These are phyloP conservation scores for Cutaneotrichosporon sp. DNA, from an alignment of 1,284 basidiomycete genomes.

Conservation along the genomic window DNA sequence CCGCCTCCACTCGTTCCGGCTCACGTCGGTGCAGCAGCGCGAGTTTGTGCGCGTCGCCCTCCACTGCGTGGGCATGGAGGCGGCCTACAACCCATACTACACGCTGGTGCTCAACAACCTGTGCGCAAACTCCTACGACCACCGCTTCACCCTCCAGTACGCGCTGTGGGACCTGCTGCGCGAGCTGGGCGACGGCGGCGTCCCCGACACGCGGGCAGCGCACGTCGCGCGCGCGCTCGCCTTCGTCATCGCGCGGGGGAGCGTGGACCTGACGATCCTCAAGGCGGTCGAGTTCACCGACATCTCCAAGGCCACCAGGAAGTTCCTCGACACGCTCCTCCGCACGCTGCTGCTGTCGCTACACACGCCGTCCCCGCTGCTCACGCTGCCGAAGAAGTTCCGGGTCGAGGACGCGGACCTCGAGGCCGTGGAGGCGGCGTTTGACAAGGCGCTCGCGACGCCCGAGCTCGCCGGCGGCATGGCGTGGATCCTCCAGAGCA, in stretches of 20 bases:
- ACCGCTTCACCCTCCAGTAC: conserved; percentile 92
- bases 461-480: conserved; percentile 47
- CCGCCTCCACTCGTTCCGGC: conserved; percentile 73
- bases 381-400: conserved; percentile 41
- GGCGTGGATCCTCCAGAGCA: conserved; percentile 58
- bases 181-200: conserved; percentile 72
- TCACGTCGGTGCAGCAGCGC: conserved; percentile 88
- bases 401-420: conserved; percentile 51
- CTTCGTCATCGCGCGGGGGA: conserved; percentile 79
- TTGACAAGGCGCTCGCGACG: conserved; percentile 41
- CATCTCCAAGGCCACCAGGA: conserved; percentile 64
- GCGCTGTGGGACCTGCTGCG: conserved; percentile 97
- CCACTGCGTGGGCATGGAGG: conserved; percentile 92
- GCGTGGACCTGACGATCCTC: conserved; percentile 70
- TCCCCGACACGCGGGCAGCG: conserved; percentile 33
- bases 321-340: conserved; percentile 71
- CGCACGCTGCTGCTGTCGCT: conserved; percentile 68
- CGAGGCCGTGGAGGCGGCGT: conserved; percentile 50
- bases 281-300: conserved; percentile 85
- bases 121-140: conserved; percentile 59
- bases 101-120: conserved; percentile 76
- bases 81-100: conserved; percentile 94
- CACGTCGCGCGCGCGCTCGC: conserved; percentile 71
- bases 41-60: conserved; percentile 90
- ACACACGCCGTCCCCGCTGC: conserved; percentile 67